Conservation (phyloP, 163 green algal genomes). For the Scenedesmus sp. region DNA sequence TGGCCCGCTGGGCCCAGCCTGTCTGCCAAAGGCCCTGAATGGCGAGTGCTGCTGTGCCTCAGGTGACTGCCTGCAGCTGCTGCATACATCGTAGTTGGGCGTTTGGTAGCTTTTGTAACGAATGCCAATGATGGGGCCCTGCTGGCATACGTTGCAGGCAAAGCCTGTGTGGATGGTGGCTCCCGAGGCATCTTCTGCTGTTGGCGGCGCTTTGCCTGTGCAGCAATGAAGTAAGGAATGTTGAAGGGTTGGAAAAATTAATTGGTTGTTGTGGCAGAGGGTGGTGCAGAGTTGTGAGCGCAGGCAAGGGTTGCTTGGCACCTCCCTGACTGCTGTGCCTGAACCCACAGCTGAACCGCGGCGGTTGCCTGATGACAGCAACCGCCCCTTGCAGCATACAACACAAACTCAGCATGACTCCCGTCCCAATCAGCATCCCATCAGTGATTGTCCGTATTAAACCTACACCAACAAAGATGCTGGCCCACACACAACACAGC, state of each 20-base stretch:
- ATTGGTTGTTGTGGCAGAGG: neutral
- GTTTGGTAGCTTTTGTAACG: constrained; percentile 40
- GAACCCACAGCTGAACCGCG: neutral
- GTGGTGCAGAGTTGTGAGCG: neutral
- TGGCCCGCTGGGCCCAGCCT: neutral
- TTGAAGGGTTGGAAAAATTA: neutral
- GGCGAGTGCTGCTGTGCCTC: constrained; percentile 28
- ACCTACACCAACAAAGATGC: neutral
- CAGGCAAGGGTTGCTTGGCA: neutral
- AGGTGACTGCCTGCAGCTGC: constrained; percentile 6
- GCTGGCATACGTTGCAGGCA: constrained; percentile 37
- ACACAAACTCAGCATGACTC: too few relatives aligned
- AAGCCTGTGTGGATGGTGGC: constrained; percentile 44
- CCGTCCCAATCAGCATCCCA: neutral
- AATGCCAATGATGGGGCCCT: constrained; percentile 32
- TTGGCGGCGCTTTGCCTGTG: constrained; percentile 5
- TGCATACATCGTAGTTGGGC: constrained; percentile 45
- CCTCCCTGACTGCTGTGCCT: too few relatives aligned
- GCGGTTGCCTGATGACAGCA: neutral
- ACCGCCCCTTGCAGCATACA: neutral
- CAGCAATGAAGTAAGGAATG: neutral
- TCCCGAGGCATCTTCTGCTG: constrained; percentile 19
- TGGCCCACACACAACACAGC: neutral
- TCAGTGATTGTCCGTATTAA: neutral
- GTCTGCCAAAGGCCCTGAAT: constrained; percentile 4